phyloP scores from a whole-genome alignment of 768 basidiomycete species.

The Mycena galericulata region DNA sequence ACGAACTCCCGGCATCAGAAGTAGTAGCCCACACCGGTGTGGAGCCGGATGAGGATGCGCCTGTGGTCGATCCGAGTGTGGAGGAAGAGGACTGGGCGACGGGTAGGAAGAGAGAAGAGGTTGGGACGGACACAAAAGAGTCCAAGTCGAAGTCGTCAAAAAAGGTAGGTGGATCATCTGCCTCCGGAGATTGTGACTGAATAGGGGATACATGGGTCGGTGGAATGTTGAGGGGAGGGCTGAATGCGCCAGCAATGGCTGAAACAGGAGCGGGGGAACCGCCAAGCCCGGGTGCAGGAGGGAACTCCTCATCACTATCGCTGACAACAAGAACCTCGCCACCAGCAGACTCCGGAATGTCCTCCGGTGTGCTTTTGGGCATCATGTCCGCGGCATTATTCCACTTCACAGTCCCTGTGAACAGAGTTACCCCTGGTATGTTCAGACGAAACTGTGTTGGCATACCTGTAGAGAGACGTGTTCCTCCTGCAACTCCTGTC shows the following conservation, averaged over 20 bases:
- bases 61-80: background rate
- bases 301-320: background rate
- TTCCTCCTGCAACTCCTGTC: no score
- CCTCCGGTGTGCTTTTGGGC: background rate
- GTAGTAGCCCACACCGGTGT: background rate
- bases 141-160: background rate
- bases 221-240: background rate
- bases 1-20: background rate
- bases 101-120: background rate
- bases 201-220: background rate
- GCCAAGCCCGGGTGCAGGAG: background rate
- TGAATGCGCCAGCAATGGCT: no score
- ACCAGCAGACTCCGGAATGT: background rate
- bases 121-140: background rate
- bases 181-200: no score
- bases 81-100: background rate
- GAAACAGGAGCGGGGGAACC: no score
- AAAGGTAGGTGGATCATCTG: background rate
- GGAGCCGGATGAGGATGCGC: background rate
- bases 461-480: constrained; percentile 1
- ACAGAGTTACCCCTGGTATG: background rate
- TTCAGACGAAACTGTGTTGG: no score
- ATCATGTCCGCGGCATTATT: background rate
- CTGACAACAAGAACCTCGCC: background rate
- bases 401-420: background rate